Percentiles rank a stretch among this genome's conserved stretches.
phyloP scores from a whole-genome alignment of 441 rosid species.

The Isatis lusitanica region DNA sequence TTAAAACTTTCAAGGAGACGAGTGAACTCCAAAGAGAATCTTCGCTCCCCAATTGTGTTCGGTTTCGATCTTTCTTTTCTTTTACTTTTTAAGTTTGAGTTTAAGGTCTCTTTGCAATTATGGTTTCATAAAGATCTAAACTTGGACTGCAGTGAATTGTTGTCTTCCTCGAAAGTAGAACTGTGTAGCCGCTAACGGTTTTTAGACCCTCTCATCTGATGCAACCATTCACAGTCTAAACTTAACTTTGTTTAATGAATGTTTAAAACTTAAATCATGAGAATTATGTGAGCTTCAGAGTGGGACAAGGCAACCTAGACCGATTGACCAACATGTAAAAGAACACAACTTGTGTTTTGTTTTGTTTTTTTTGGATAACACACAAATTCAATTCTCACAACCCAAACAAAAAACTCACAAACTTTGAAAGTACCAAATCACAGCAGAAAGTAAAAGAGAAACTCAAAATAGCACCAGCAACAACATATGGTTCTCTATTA shows the following conservation, averaged over 20 bases:
- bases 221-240: not conserved
- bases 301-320: not conserved
- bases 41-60: slow-evolving; percentile 5
- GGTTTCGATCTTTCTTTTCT: not conserved
- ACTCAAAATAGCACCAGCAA: not conserved
- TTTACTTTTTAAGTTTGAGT: not conserved
- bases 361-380: not conserved
- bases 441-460: not conserved
- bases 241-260: not conserved
- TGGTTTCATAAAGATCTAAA: too few species aligned
- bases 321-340: not conserved
- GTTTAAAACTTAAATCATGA: not conserved
- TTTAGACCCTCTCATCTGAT: not conserved
- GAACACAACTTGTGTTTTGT: not conserved
- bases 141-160: too few species aligned
- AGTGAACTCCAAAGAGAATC: not conserved
- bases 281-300: not conserved
- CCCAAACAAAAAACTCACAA: not conserved
- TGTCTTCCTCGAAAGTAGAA: not conserved
- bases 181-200: not conserved
- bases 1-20: not conserved
- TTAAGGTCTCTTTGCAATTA: too few species aligned
- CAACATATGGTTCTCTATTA: not conserved
- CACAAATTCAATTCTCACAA: not conserved
- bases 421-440: not conserved